Evolutionary conservation across 148 eudicot genomes (phyloP).

Genomic region (Camellia granthamiana): DNA sequence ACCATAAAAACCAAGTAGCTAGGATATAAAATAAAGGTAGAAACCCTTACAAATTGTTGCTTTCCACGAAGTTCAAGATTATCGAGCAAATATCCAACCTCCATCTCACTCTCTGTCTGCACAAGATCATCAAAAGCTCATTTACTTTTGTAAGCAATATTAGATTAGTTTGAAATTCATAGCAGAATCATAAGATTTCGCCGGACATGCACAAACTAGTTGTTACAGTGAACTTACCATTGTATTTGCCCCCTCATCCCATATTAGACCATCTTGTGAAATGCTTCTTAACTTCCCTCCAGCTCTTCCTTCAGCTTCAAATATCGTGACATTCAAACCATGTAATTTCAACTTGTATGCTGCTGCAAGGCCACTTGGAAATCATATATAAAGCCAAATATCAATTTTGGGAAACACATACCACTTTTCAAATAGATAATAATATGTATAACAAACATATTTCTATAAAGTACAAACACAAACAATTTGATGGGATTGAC

Average conservation of each 20-base stretch:
- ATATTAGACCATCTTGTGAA: conserved; percentile 64
- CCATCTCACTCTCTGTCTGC: conserved; percentile 84
- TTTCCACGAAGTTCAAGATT: conserved; percentile 81
- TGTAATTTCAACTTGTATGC: conserved; percentile 79
- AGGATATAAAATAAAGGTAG: neutral
- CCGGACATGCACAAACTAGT: conserved; percentile 5
- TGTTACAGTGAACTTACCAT: conserved; percentile 48
- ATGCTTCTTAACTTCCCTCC: conserved; percentile 87
- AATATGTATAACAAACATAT: neutral
- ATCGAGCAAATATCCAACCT: conserved; percentile 72
- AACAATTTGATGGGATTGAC: neutral
- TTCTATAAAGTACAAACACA: neutral
- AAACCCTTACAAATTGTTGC: conserved; percentile 70
- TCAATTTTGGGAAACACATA: neutral
- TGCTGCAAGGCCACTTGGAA: conserved; percentile 90
- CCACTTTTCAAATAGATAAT: neutral
- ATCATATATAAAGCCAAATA: conserved; percentile 9
- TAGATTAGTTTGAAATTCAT: neutral
- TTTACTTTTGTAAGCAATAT: conserved; percentile 1
- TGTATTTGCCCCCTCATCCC: conserved; percentile 99
- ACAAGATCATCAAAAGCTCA: conserved; percentile 14
- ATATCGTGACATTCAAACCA: conserved; percentile 69
- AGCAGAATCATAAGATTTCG: neutral
- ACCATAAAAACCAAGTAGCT: neutral
- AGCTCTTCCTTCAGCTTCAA: conserved; percentile 78